These are phyloP conservation scores for Trichosanthes truncata DNA, from an alignment of 306 rosid species.

Conservation along the genomic window DNA sequence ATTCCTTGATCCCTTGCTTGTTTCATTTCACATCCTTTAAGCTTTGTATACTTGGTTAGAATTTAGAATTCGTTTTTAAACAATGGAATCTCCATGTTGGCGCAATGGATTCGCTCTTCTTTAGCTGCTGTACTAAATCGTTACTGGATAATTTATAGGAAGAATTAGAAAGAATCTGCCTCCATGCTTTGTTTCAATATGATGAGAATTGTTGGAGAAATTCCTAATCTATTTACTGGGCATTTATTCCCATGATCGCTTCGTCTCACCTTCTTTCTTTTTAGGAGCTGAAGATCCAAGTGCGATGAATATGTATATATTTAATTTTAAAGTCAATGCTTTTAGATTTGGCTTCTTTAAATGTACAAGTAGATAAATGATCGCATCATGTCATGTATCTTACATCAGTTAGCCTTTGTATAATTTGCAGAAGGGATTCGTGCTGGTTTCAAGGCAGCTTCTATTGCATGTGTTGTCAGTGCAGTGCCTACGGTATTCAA, in stretches of 20 bases:
- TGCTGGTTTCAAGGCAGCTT: slow-evolving; percentile 71
- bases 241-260: not conserved
- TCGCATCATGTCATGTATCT: slow-evolving; percentile 1
- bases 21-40: not conserved
- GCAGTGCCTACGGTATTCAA: slow-evolving; percentile 70
- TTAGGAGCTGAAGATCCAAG: not conserved
- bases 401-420: slow-evolving; percentile 10
- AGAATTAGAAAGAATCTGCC: not conserved
- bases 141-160: not conserved
- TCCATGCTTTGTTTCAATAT: not conserved
- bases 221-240: not conserved
- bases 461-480: slow-evolving; percentile 36
- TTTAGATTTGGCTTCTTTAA: not conserved
- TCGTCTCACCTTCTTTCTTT: not conserved
- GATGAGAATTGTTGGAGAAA: not conserved
- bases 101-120: not conserved
- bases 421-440: slow-evolving; percentile 69
- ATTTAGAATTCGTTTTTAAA: not conserved
- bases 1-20: not conserved
- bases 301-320: not conserved
- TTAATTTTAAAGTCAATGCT: not conserved
- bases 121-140: not conserved
- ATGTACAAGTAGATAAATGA: not conserved
- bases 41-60: not conserved
- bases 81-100: not conserved